Percentiles rank a stretch among this genome's conserved stretches.
Evolutionary conservation across 2,329 filamentous ascomycete species (phyloP).

Genomic region (Exophiala dermatitidis): DNA sequence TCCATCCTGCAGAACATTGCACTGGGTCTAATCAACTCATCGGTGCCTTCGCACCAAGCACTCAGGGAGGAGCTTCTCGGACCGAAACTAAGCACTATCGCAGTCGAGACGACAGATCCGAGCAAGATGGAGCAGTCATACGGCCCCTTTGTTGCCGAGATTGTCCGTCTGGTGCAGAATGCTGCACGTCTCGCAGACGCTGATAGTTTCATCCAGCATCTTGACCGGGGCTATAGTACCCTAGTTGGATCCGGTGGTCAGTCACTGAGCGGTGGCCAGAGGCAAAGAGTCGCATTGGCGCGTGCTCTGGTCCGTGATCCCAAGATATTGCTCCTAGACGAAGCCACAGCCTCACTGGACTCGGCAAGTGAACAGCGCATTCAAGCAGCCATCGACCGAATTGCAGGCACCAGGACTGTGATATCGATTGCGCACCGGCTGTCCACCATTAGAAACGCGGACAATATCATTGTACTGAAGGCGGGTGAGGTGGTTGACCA

Average conservation of each 20-base stretch:
- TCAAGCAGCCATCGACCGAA: constrained; percentile 30
- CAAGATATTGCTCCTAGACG: constrained; percentile 55
- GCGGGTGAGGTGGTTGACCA: constrained; percentile 32
- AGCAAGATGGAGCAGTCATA: constrained; percentile 18
- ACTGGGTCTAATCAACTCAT: constrained; percentile 41
- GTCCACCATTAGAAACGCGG: constrained; percentile 33
- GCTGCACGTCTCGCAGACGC: constrained; percentile 53
- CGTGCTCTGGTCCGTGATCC: constrained; percentile 78
- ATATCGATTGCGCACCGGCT: constrained; percentile 29
- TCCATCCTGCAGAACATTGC: constrained; percentile 51
- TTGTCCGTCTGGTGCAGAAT: constrained; percentile 43
- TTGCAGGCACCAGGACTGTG: constrained; percentile 28
- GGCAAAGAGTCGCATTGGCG: constrained; percentile 86
- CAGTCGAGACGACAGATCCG: background rate
- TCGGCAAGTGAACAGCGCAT: constrained; percentile 34
- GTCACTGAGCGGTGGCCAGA: constrained; percentile 76
- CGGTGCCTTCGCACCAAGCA: constrained; percentile 26
- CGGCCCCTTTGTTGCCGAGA: constrained; percentile 38
- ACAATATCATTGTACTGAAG: constrained; percentile 35
- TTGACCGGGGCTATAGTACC: constrained; percentile 46
- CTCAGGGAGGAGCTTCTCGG: constrained; percentile 25
- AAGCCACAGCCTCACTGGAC: constrained; percentile 35
- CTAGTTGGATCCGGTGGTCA: constrained; percentile 63
- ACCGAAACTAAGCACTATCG: constrained; percentile 9
- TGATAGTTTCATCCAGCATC: constrained; percentile 46